A percentile compares a stretch with the other conserved stretches of the same genome.
phyloP scores from a whole-genome alignment of 2,329 filamentous ascomycete species.

The Teratosphaeria zuluensis region DNA sequence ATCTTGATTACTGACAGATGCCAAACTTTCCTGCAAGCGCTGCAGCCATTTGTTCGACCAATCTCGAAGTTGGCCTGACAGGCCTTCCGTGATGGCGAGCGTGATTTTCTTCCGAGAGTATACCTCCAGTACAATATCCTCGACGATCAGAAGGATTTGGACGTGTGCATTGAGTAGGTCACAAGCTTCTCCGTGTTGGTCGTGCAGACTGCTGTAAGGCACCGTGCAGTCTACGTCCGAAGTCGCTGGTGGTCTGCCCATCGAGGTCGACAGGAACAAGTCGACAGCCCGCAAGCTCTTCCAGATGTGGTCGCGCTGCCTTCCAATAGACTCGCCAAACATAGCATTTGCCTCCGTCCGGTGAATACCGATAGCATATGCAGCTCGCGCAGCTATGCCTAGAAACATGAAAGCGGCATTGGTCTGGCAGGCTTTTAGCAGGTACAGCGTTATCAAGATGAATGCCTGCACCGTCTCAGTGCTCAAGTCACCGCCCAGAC shows the following conservation, averaged over 20 bases:
- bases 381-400: constrained; percentile 41
- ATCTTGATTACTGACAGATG: constrained; percentile 9
- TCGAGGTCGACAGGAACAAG: constrained; percentile 41
- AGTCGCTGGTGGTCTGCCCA: constrained; percentile 44
- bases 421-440: constrained; percentile 42
- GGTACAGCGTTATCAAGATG: constrained; percentile 42
- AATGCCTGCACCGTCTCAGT: constrained; percentile 44
- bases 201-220: constrained; percentile 20
- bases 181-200: constrained; percentile 17
- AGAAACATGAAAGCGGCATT: constrained; percentile 46
- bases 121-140: constrained; percentile 38
- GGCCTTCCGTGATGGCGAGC: constrained; percentile 30
- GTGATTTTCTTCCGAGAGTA: constrained; percentile 35
- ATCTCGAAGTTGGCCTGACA: constrained; percentile 31
- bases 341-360: constrained; percentile 43
- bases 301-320: constrained; percentile 39
- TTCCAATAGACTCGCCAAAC: constrained; percentile 34
- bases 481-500: constrained; percentile 41
- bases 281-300: constrained; percentile 44
- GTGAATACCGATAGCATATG: constrained; percentile 44
- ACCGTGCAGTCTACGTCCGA: constrained; percentile 41
- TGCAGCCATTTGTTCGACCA: constrained; percentile 31
- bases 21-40: constrained; percentile 18
- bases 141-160: constrained; percentile 41
- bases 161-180: constrained; percentile 27